These are phyloP conservation scores for Trematosphaeria pertusa DNA, from an alignment of 2,329 filamentous ascomycete genomes.

Conservation along the genomic window DNA sequence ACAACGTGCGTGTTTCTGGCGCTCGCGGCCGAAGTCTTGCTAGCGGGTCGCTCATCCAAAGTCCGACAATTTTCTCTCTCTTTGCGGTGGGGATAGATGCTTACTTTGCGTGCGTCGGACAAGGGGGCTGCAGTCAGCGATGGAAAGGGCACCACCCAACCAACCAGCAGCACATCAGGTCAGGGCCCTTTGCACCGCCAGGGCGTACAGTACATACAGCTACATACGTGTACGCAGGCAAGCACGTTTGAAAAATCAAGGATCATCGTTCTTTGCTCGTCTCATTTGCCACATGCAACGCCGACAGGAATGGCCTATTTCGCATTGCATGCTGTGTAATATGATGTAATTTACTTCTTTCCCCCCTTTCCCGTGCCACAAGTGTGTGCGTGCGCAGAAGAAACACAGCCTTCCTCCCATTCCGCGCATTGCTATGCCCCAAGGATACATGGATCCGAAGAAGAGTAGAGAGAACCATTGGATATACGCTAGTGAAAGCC, in stretches of 20 bases:
- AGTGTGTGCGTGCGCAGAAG: not conserved
- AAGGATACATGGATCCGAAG: slow-evolving; percentile 3
- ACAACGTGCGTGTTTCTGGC: too few species aligned
- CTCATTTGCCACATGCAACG: too few species aligned
- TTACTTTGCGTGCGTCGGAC: not conserved
- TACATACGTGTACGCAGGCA: too few species aligned
- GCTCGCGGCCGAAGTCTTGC: too few species aligned
- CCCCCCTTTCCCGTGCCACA: not conserved
- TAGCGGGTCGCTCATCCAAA: too few species aligned
- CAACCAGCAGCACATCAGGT: not conserved
- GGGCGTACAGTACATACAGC: too few species aligned
- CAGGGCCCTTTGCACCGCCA: not conserved
- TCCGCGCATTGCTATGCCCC: not conserved
- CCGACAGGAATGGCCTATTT: too few species aligned
- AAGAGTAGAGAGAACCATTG: not conserved
- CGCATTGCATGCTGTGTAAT: slow-evolving; percentile 5
- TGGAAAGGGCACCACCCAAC: not conserved
- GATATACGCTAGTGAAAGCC: slow-evolving; percentile 1
- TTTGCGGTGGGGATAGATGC: not conserved
- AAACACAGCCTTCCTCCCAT: not conserved
- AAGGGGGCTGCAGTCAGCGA: slow-evolving; percentile 1
- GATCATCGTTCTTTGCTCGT: not conserved
- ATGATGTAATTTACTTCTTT: slow-evolving; percentile 6
- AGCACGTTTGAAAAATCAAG: not conserved
- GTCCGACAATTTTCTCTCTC: too few species aligned